Evolutionary conservation across 495 filamentous ascomycete species (phyloP), one percentile per base, ranked within the genome.

Genomic region (Neurospora sp.): DNA sequence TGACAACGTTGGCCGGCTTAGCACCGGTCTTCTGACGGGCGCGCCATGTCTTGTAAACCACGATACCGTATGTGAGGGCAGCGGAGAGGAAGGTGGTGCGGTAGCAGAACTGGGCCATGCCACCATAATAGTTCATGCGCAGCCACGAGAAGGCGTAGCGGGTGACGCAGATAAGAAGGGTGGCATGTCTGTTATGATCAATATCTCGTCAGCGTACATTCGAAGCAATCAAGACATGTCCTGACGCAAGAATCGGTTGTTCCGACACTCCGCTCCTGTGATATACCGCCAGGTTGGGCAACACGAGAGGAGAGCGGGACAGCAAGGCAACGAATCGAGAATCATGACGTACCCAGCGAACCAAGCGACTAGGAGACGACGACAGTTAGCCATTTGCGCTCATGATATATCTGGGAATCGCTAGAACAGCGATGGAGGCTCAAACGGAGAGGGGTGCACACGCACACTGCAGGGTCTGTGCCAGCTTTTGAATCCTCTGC

Each of bases 21-120:
- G 84, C 86, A 69, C 90, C 90, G 69, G 88, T 84, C 81, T 89
- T 88, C 74, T 91, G 87, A 72, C 93, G 90, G 73, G 96, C 92
- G 72, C 94, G 90, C 84, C 92, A 94, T 70, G 93, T 93, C 88
- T 99, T 99, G 87, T 97, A 98, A n/a, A 98, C 96, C 22, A 99
- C 96, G 73, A 99, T 98, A 75, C 96, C 96, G 83, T 99, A 99
- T 3, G 96, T 98, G 38, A 88, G 88, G 14, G 94, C 93, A 0
- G 96, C 96, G 9, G 93, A 89, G 71, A 97, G 71, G 81, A 98
- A 99, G 48, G 94, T 92, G 41, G 91, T 86, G 75, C 96, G 94
- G 82, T 99, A 99, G 73, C 90, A 90, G 80, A 96, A 88, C 70
- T 87, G 85, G 39, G 95, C 94, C 85, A 88, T 87, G 72, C 87